These are phyloP conservation scores for Dactylellina haptotyla DNA, from an alignment of 2,329 filamentous ascomycete genomes.

Conservation along the genomic window DNA sequence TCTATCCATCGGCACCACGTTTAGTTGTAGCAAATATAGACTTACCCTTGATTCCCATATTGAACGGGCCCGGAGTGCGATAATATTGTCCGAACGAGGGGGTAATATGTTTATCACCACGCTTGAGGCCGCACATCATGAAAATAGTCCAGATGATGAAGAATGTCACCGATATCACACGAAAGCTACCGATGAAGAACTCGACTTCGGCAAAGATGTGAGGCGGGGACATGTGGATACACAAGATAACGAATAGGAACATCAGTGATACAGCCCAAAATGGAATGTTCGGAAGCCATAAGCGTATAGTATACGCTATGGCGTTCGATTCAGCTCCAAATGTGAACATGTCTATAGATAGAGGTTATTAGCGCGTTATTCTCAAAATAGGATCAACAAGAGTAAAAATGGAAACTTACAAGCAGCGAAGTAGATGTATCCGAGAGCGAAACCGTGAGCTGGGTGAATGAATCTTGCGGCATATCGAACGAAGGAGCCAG, in stretches of 20 bases:
- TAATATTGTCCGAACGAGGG: slow-evolving; percentile 42
- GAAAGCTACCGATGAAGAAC: slow-evolving; percentile 49
- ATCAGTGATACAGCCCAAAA: slow-evolving; percentile 39
- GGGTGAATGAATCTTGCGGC: slow-evolving; percentile 66
- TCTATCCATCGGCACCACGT: background rate
- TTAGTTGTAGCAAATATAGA: background rate
- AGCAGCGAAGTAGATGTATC: slow-evolving; percentile 56
- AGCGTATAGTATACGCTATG: slow-evolving; percentile 36
- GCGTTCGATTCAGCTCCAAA: slow-evolving; percentile 52
- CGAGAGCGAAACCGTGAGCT: slow-evolving; percentile 65
- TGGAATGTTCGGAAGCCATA: slow-evolving; percentile 33
- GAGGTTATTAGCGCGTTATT: slow-evolving; percentile 32
- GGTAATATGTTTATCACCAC: slow-evolving; percentile 22
- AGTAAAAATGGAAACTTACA: slow-evolving; percentile 20
- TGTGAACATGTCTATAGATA: slow-evolving; percentile 40
- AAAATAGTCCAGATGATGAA: slow-evolving; percentile 53
- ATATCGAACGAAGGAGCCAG: slow-evolving; percentile 66
- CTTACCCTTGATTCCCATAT: slow-evolving; percentile 49
- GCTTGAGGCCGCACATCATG: slow-evolving; percentile 45
- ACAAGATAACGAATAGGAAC: slow-evolving; percentile 30
- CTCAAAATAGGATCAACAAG: slow-evolving; percentile 3
- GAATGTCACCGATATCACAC: slow-evolving; percentile 39
- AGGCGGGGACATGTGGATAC: slow-evolving; percentile 39
- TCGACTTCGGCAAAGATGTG: slow-evolving; percentile 52
- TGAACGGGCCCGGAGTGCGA: slow-evolving; percentile 36